A percentile compares a stretch with the other conserved stretches of the same genome.
Conservation (phyloP, 1,139 yeast species). For the Geotrichum phurueaensis region DNA sequence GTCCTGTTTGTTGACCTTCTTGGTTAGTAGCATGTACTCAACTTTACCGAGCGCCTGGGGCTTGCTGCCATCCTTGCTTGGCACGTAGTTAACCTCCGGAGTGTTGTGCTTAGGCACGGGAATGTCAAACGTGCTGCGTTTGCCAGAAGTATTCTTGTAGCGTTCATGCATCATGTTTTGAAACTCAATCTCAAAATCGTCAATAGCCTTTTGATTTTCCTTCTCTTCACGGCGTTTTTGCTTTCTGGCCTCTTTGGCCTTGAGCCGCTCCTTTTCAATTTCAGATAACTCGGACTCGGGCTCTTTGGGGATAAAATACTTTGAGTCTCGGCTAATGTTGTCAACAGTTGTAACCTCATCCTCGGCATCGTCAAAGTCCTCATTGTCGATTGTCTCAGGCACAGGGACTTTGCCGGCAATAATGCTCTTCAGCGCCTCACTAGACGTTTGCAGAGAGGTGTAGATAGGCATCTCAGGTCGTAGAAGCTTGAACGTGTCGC, state of each 20-base stretch:
- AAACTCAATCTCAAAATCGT: conserved; percentile 36
- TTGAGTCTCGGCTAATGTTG: conserved; percentile 18
- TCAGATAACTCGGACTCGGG: conserved; percentile 20
- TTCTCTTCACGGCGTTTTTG: conserved; percentile 23
- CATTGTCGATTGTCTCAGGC: conserved; percentile 23
- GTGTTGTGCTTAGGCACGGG: conserved; percentile 29
- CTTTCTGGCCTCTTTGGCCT: conserved; percentile 17
- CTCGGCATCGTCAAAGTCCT: conserved; percentile 21
- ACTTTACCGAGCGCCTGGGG: conserved; percentile 17
- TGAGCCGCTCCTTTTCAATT: conserved; percentile 21
- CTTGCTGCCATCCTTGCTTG: background rate
- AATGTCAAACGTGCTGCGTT: conserved; percentile 29
- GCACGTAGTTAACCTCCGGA: conserved; percentile 3
- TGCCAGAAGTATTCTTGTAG: conserved; percentile 22
- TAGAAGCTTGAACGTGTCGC: conserved; percentile 39
- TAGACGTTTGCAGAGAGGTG: conserved; percentile 33
- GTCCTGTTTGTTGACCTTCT: conserved; percentile 24
- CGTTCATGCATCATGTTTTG: conserved; percentile 33
- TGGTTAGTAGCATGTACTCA: conserved; percentile 27
- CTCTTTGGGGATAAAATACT: conserved; percentile 18
- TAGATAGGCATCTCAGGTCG: conserved; percentile 39
- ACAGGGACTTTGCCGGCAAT: conserved; percentile 14
- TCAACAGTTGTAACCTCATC: conserved; percentile 20
- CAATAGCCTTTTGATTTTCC: conserved; percentile 27
- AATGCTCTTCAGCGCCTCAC: conserved; percentile 26